Conservation (phyloP, 805 yeast genomes). For the Teunomyces lycoperdinae region DNA sequence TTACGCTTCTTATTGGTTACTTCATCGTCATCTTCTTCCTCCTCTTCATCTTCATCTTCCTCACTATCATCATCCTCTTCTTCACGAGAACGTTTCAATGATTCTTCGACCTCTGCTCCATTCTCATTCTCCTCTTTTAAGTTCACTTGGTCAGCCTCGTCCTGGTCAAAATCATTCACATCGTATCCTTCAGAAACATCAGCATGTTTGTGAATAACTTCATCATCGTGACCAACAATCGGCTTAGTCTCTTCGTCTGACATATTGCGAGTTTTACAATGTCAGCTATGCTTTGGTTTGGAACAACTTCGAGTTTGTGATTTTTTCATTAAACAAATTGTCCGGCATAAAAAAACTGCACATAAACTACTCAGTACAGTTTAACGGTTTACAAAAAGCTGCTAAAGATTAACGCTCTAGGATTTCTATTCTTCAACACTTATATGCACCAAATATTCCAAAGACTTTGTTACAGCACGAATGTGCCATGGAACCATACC, state of each 20-base stretch:
- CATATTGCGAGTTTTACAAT: not conserved
- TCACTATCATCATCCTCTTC: constrained; percentile 38
- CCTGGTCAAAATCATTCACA: constrained; percentile 4
- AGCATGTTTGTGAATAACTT: not conserved
- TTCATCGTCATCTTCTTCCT: constrained; percentile 55
- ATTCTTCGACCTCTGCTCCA: constrained; percentile 7
- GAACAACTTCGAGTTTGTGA: not conserved
- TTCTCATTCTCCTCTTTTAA: constrained; percentile 11
- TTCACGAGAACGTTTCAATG: constrained; percentile 1
- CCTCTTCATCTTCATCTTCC: constrained; percentile 47
- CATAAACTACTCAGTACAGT: not conserved
- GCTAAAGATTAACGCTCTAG: not conserved
- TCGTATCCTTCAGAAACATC: constrained; percentile 1
- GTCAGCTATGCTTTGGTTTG: not conserved
- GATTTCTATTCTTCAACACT: constrained; percentile 34
- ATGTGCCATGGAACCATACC: constrained; percentile 72
- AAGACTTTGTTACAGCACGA: constrained; percentile 59
- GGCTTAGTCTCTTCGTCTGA: constrained; percentile 3
- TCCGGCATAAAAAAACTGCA: not conserved
- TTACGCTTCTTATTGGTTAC: constrained; percentile 44
- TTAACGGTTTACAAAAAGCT: not conserved
- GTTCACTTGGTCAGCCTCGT: constrained; percentile 12
- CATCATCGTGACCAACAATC: not conserved
- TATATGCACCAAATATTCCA: constrained; percentile 59
- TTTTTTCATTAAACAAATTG: not conserved